Percentiles rank a stretch among this genome's conserved stretches.
Conservation (phyloP, 306 rosid species). For the Pterocarpus macrocarpus region DNA sequence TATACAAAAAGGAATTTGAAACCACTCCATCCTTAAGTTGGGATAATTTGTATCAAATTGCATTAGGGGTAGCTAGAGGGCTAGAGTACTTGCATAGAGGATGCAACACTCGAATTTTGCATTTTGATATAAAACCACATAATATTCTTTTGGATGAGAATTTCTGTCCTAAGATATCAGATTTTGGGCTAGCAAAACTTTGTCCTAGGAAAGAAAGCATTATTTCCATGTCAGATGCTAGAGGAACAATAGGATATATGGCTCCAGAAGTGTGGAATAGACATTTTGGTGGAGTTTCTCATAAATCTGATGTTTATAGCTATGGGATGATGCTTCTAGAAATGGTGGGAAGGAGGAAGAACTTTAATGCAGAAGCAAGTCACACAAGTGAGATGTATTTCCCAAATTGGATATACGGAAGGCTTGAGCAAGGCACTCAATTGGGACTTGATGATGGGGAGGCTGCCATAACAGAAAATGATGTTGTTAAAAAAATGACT, state of each 20-base stretch:
- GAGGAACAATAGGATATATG: slow-evolving; percentile 59
- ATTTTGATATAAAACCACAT: slow-evolving; percentile 65
- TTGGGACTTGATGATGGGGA: no score
- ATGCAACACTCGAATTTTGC: slow-evolving; percentile 58
- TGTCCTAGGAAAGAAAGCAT: slow-evolving; percentile 40
- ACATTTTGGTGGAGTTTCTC: slow-evolving; percentile 53
- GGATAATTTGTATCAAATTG: slow-evolving; percentile 48
- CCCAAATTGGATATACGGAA: slow-evolving; percentile 39
- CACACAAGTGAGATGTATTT: not conserved
- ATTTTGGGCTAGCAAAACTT: slow-evolving; percentile 58
- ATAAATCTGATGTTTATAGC: slow-evolving; percentile 58
- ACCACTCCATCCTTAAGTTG: slow-evolving; percentile 39
- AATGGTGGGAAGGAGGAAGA: slow-evolving; percentile 55
- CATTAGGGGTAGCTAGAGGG: slow-evolving; percentile 55
- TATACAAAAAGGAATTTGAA: not conserved
- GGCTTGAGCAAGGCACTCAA: no score
- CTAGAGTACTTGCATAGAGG: slow-evolving; percentile 59
- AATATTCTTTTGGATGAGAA: slow-evolving; percentile 61
- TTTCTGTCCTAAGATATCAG: slow-evolving; percentile 56
- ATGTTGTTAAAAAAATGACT: no score
- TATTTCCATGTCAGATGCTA: slow-evolving; percentile 42
- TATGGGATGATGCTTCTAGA: slow-evolving; percentile 62
- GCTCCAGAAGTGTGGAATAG: slow-evolving; percentile 56
- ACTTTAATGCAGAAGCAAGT: not conserved
- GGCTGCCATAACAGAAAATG: no score